phyloP scores from a whole-genome alignment of 306 rosid genomes.

The Corylus avellana region DNA sequence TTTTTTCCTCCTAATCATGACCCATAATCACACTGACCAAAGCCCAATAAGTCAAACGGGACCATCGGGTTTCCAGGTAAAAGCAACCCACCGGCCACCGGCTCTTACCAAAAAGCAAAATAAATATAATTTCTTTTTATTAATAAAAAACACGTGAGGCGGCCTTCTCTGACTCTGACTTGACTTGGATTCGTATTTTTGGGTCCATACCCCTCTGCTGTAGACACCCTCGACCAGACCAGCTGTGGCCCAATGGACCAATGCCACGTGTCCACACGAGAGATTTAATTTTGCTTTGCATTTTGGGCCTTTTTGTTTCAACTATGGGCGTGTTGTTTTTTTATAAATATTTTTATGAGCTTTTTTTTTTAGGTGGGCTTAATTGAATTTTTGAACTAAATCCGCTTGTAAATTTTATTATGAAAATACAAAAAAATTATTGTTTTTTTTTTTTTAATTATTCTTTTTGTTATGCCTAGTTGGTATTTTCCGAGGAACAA shows the following conservation, averaged over 20 bases:
- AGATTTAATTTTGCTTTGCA: too few species aligned
- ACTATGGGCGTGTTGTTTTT: too few species aligned
- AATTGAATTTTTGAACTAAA: too few species aligned
- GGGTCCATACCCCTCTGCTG: not conserved
- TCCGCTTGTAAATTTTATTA: too few species aligned
- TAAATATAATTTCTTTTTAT: not conserved
- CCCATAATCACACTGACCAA: not conserved
- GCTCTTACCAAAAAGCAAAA: not conserved
- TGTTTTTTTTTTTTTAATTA: too few species aligned
- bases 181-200: not conserved
- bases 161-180: not conserved
- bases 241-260: not conserved
- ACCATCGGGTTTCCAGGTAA: conserved; percentile 13
- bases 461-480: too few species aligned
- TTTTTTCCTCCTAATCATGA: not conserved
- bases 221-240: too few species aligned
- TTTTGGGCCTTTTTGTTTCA: too few species aligned
- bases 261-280: not conserved
- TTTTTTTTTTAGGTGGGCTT: too few species aligned
- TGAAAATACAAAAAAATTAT: too few species aligned
- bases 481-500: too few species aligned
- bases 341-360: too few species aligned
- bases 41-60: not conserved
- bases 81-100: not conserved
- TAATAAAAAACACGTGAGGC: not conserved